Base-by-base conservation (phyloP, 805 yeast genomes). In the Yueomyces sinensis region DNA sequence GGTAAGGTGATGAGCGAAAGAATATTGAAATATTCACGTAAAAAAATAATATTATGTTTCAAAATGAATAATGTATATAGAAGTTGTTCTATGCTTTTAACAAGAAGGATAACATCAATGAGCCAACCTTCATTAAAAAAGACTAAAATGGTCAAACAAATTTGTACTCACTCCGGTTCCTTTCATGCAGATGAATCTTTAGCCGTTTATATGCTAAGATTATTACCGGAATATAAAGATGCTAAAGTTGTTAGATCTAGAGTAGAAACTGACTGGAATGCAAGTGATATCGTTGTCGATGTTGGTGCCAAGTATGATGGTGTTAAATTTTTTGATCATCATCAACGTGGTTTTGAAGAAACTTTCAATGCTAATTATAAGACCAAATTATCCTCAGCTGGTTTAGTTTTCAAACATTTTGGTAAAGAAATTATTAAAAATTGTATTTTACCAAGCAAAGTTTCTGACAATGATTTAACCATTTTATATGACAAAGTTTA, bases 101-200 rank as follows among this genome's bases (percentile, higher is more conserved):
- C n/a, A n/a, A n/a, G n/a, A n/a, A n/a, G n/a, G n/a, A n/a, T n/a
- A n/a, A n/a, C n/a, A n/a, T n/a, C n/a, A n/a, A n/a, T n/a, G n/a
- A n/a, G n/a, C n/a, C n/a, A n/a, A n/a, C 13, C 28, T 11, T 7
- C 28, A 11, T 6, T 25, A 2, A 25, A 25, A n/a, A 25, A 25
- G 28, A 25, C 15, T 24, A 32, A 33, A 16, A 47, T 47, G 51
- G 50, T 38, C 25, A 56, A 54, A 35, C 74, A 72, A 49, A 82
- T 87, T 37, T 89, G 95, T 52, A 87, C 95, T 11, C 93, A 82
- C 49, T 79, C 87, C 32, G 98, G 98, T 6, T 70, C 86, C 0
- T 91, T 91, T 67, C 98, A 91, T 54, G 97, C 97, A 9, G 98
- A 91, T 57, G 98, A 91, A 58, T 76, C 94, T 9, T 68, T 91